A percentile compares a stretch with the other conserved stretches of the same genome.
phyloP scores from a whole-genome alignment of 345 rosid genomes.

The Syzygium aromaticum region DNA sequence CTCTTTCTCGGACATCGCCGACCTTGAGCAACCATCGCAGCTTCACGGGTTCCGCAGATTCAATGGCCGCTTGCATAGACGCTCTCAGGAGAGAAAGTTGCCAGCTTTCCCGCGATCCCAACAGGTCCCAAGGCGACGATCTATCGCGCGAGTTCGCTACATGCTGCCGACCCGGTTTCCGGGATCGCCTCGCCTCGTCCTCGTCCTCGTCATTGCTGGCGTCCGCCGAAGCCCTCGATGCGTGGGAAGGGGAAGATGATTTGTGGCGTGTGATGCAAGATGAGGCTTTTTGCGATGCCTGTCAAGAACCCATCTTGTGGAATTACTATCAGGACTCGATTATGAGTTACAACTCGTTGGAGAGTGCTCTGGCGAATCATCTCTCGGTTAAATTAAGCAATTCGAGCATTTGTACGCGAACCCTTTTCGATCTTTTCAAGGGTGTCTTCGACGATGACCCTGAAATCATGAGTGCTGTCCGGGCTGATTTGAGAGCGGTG shows the following conservation, averaged over 20 bases:
- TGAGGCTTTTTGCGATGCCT: conserved; percentile 53
- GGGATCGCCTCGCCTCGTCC: neutral
- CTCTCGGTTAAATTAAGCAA: conserved; percentile 56
- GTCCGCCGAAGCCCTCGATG: conserved; percentile 2
- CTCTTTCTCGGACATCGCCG: neutral
- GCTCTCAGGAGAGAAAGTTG: conserved; percentile 29
- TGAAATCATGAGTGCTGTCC: conserved; percentile 33
- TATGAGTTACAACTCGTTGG: conserved; percentile 45
- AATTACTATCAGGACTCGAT: conserved; percentile 59
- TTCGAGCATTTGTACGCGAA: conserved; percentile 37
- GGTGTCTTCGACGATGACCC: conserved; percentile 37
- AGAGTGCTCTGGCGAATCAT: conserved; percentile 65
- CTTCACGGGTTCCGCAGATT: conserved; percentile 4
- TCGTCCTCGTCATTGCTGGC: neutral
- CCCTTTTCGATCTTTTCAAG: conserved; percentile 56
- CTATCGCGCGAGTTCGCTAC: conserved; percentile 9
- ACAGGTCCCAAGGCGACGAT: conserved; percentile 15
- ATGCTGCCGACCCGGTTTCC: conserved; percentile 23
- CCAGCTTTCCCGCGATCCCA: conserved; percentile 32
- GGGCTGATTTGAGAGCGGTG: conserved; percentile 53
- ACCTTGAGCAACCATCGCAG: neutral
- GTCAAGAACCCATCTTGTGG: conserved; percentile 55
- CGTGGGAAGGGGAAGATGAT: conserved; percentile 15
- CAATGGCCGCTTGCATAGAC: conserved; percentile 78
- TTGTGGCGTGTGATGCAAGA: conserved; percentile 53